phyloP scores from a whole-genome alignment of 148 eudicot genomes.

The Rhododendron griersonianum region DNA sequence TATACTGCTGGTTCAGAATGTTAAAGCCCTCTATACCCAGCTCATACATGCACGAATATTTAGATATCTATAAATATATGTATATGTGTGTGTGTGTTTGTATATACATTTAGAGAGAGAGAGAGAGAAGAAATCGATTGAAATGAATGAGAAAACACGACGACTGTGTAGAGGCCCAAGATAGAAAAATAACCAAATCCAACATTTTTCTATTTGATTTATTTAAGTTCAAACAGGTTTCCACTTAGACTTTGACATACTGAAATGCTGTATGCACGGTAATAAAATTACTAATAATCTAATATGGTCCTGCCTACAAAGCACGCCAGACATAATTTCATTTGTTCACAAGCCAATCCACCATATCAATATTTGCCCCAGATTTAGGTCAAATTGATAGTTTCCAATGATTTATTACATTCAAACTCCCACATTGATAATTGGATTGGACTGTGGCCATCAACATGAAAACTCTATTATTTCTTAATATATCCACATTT shows the following conservation, averaged over 20 bases:
- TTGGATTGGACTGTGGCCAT: background rate
- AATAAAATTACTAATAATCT: background rate
- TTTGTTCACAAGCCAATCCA: background rate
- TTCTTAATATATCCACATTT: background rate
- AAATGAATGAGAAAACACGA: background rate
- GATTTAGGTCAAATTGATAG: background rate
- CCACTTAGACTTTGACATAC: background rate
- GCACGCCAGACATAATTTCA: background rate
- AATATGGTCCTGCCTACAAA: background rate
- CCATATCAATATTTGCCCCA: background rate
- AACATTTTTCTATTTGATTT: background rate
- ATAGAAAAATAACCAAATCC: background rate
- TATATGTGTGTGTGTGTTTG: background rate
- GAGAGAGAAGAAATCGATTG: background rate
- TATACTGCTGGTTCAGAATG: background rate
- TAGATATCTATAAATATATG: too few relatives aligned
- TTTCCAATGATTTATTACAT: background rate
- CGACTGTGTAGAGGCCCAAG: background rate
- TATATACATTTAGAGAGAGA: background rate
- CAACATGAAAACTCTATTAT: background rate
- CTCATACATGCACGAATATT: background rate
- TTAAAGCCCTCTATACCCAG: background rate
- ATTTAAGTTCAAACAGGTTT: background rate
- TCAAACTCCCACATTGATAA: background rate
- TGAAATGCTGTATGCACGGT: background rate